Conservation (phyloP, 768 basidiomycete genomes). For the Auriscalpium orientale region DNA sequence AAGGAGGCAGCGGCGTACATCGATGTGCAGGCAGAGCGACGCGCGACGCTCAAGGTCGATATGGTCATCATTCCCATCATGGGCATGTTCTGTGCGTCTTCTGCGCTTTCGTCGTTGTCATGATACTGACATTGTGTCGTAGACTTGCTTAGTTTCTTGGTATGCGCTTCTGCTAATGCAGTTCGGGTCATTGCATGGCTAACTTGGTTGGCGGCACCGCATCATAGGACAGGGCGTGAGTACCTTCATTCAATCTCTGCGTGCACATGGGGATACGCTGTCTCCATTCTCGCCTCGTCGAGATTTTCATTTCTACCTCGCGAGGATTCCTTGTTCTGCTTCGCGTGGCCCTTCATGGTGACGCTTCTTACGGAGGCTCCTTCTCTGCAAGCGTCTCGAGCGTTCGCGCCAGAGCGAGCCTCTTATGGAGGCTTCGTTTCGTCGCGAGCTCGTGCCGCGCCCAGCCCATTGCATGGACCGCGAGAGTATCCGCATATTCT, state of each 20-base stretch:
- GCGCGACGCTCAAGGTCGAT: conserved; percentile 8
- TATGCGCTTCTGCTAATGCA: neutral
- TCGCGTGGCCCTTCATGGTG: no score
- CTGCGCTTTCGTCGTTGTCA: neutral
- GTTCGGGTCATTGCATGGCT: neutral
- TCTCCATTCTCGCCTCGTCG: no score
- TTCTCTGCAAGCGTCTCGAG: no score
- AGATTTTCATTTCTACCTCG: no score
- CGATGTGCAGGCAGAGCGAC: neutral
- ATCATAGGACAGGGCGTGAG: conserved; percentile 9
- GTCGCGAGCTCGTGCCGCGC: no score
- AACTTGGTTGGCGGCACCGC: neutral
- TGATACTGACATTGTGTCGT: neutral
- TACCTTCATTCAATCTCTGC: neutral
- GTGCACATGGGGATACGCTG: no score
- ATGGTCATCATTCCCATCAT: conserved; percentile 7
- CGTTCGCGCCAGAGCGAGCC: no score
- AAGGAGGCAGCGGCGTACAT: conserved; percentile 4
- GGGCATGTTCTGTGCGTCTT: conserved; percentile 10
- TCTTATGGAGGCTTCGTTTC: no score
- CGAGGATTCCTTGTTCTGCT: no score
- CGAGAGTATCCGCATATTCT: neutral
- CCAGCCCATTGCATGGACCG: conserved; percentile 7
- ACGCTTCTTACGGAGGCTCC: no score
- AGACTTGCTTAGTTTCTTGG: conserved; percentile 13